Base-by-base conservation (phyloP, 805 yeast species). In the Isabelozyma pseudorhagii region DNA sequence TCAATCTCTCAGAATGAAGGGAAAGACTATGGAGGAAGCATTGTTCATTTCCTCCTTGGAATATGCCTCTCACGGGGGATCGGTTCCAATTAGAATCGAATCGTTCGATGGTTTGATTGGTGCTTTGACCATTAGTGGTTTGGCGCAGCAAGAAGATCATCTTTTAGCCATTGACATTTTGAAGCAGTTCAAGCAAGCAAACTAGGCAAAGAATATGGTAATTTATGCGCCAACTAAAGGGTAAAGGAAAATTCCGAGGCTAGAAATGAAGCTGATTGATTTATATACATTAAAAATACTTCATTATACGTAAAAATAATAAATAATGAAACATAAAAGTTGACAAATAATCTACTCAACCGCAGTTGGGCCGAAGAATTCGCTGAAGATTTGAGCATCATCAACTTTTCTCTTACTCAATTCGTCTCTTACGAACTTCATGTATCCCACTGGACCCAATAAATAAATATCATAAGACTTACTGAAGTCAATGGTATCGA, bases 41-140 rank as follows among this genome's bases (percentile, higher is more conserved):
- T 62, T 64, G 40, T 74, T 69, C 47, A 63, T 79, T 15, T 71
- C 74, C 28, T 64, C 74, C 8, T 55, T 55, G 15, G 80, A 76
- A 10, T 81, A 71, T 55, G 82, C 83, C 8, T 62, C 71, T 29
- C 83, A 79, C 54, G 87, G 87, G 21, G 87, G 87, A 47, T 74
- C 79, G 34, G 73, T 81, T 45, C 84, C 85, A 9, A 63, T 81
- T 31, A 70, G 69, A 50, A 54, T 77, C 15, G 59, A 61, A 18
- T 65, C 66, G 27, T 60, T 65, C 41, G 74, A 66, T 45, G 57
- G 61, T 13, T 66, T 77, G 11, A 60, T 78, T 17, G 86, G 79
- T 8, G 73, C 80, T 1, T 63, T 82, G 42, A 79, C 84, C 3
- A 68, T 81, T 41, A 79, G 84, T 61, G 87, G 87, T 0, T 70